A percentile compares a stretch with the other conserved stretches of the same genome.
phyloP scores from a whole-genome alignment of 192 early-diverging fungal genomes.

The Neocallimastix lanati region DNA sequence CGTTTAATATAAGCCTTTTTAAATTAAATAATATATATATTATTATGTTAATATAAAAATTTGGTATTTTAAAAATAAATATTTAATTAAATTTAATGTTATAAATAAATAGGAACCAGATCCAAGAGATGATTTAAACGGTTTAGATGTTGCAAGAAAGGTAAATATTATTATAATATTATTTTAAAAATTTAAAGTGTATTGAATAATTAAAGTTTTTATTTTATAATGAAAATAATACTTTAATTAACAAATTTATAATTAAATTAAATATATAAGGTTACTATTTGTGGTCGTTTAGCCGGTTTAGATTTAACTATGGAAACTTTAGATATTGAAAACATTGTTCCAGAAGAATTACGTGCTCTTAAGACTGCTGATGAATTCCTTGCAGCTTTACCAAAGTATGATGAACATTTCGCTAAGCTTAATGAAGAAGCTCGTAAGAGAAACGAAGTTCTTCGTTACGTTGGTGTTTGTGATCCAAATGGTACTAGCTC shows the following conservation, averaged over 20 bases:
- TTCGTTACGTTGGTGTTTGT: conserved; percentile 84
- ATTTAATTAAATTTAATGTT: neutral
- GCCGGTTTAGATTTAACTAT: conserved; percentile 63
- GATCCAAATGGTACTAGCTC: conserved; percentile 51
- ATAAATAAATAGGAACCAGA: conserved; percentile 68
- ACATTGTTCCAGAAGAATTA: conserved; percentile 83
- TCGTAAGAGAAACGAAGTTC: conserved; percentile 43
- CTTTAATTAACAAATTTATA: too few relatives aligned
- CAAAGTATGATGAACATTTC: conserved; percentile 76
- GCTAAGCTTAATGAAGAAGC: conserved; percentile 63
- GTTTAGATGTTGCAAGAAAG: conserved; percentile 98
- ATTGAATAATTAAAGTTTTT: too few relatives aligned
- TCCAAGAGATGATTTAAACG: conserved; percentile 95
- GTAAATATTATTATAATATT: too few relatives aligned
- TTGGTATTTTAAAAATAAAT: too few relatives aligned
- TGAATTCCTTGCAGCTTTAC: conserved; percentile 71
- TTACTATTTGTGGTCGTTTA: conserved; percentile 69
- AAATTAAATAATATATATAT: too few relatives aligned
- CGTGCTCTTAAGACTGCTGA: conserved; percentile 45
- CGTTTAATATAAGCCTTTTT: too few relatives aligned
- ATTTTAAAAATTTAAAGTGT: too few relatives aligned
- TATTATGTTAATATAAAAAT: too few relatives aligned
- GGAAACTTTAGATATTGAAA: conserved; percentile 72
- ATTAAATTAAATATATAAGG: conserved; percentile 14
- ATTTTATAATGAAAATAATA: too few relatives aligned